Evolutionary conservation across 225 moss, liverwort and hornwort species (phyloP), one percentile per base, ranked within the genome.

Genomic region (Polytrichum commune): DNA sequence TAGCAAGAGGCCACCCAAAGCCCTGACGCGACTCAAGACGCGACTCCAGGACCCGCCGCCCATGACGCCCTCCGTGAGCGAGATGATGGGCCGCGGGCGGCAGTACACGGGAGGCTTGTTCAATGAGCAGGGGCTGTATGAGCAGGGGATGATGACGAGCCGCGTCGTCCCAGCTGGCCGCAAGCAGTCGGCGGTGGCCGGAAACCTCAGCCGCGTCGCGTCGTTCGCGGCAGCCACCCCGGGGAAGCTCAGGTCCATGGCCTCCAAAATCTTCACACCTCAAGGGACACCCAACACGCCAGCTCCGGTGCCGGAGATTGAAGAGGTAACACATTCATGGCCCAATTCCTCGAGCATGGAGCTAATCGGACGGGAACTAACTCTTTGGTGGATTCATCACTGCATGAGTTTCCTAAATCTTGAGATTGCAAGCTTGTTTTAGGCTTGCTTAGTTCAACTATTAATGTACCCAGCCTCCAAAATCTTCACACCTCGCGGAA

Each of bases 21-120:
- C 75, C 18, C 60, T 85, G 62, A 82, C 78, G 73, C 91, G 95
- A 10, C 78, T 78, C 27, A 98, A 91, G 35, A 98, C 98, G 0
- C 94, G 98, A 27, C 84, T 98, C 75, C 98, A 93, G 77, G 98
- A 98, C 64, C 92, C 98, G 62, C 95, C 98, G 23, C 92, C 95
- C 5, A 82, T 93, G 74, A 91, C 93, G 5, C 93, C 90, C 29
- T 95, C 95, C 0, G 91, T 98, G 69, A 83, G 85, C 26, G 91
- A 90, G 56, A 92, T 93, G 67, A 69, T 98, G 19, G 85, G 86
- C 0, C 85, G 77, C 64, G 79, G 91, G 19, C 83, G 83, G 71
- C 58, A 23, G 24, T 58, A 58, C n/a, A 71, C 86, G 6, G 77
- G 78, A 10, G 29, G 26, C 54, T 70, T 78, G 55, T n/a, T 30